phyloP scores from a whole-genome alignment of 805 yeast species.

The Danielia oregonensis region DNA sequence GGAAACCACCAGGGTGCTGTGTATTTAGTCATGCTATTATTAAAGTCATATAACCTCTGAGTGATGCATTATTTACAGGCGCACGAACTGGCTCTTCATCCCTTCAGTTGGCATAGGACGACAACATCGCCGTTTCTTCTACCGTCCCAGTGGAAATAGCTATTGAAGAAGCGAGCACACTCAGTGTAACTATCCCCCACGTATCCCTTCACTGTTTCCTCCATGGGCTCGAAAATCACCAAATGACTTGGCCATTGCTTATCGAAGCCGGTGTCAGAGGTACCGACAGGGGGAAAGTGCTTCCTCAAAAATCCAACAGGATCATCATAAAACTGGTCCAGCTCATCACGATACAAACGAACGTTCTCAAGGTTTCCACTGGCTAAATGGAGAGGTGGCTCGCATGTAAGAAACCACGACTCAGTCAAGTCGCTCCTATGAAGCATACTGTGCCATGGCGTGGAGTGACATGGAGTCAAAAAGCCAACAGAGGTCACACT shows the following conservation, averaged over 20 bases:
- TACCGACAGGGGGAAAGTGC: conserved; percentile 43
- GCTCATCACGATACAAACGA: conserved; percentile 69
- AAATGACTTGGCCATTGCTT: conserved; percentile 69
- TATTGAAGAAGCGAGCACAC: conserved; percentile 64
- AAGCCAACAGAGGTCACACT: conserved; percentile 62
- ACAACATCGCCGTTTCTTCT: conserved; percentile 78
- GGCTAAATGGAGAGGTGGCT: conserved; percentile 67
- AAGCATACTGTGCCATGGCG: conserved; percentile 88
- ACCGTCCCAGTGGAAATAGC: conserved; percentile 80
- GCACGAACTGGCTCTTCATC: too few relatives aligned
- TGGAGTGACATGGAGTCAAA: conserved; percentile 94
- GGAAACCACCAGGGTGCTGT: too few relatives aligned
- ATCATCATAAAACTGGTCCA: conserved; percentile 75
- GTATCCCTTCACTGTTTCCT: conserved; percentile 35
- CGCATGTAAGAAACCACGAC: conserved; percentile 83
- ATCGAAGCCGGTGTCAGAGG: conserved; percentile 10
- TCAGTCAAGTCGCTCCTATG: conserved; percentile 48
- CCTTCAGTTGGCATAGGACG: too few relatives aligned
- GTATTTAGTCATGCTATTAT: too few relatives aligned
- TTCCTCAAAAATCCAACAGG: conserved; percentile 53
- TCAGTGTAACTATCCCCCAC: conserved; percentile 40
- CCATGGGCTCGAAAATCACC: conserved; percentile 66
- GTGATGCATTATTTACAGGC: too few relatives aligned
- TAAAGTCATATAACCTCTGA: too few relatives aligned
- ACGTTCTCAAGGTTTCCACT: conserved; percentile 24